Conservation (phyloP, 208 protist genomes). For the Trypanosoma cruzi region DNA sequence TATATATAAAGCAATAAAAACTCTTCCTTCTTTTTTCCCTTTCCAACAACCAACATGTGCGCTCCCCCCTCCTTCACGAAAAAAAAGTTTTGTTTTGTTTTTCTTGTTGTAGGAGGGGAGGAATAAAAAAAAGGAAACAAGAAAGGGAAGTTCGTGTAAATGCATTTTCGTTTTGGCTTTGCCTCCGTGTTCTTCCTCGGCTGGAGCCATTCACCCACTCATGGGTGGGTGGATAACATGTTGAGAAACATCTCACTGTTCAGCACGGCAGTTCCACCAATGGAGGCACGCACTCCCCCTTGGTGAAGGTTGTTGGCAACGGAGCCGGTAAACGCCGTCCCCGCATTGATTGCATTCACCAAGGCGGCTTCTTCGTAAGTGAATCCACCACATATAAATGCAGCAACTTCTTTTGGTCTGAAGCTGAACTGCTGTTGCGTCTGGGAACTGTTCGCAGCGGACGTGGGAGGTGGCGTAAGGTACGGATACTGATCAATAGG, state of each 20-base stretch:
- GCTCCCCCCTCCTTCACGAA: background rate
- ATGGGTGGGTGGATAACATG: slow-evolving; percentile 35
- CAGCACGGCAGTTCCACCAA: slow-evolving; percentile 62
- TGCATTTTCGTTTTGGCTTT: background rate
- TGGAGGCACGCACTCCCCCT: slow-evolving; percentile 34
- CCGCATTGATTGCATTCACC: slow-evolving; percentile 65
- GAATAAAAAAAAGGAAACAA: background rate
- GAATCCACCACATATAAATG: slow-evolving; percentile 89
- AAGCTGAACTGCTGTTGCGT: slow-evolving; percentile 4
- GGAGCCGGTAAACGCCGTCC: slow-evolving; percentile 57
- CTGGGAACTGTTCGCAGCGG: slow-evolving; percentile 25
- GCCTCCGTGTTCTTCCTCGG: too few relatives aligned
- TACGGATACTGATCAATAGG: slow-evolving; percentile 59
- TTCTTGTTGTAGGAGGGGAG: background rate
- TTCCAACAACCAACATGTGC: background rate
- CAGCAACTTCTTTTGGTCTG: slow-evolving; percentile 66
- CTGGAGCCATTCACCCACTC: background rate
- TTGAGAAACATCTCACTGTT: slow-evolving; percentile 64
- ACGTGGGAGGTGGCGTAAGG: slow-evolving; percentile 26
- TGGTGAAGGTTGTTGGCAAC: slow-evolving; percentile 41
- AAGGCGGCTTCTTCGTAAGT: slow-evolving; percentile 85
- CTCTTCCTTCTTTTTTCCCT: background rate
- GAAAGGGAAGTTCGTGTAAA: background rate
- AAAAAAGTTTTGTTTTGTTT: background rate
- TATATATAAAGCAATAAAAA: too few relatives aligned